These are phyloP conservation scores for Talaromyces trachyspermus DNA, from an alignment of 495 filamentous ascomycete genomes.

Conservation along the genomic window DNA sequence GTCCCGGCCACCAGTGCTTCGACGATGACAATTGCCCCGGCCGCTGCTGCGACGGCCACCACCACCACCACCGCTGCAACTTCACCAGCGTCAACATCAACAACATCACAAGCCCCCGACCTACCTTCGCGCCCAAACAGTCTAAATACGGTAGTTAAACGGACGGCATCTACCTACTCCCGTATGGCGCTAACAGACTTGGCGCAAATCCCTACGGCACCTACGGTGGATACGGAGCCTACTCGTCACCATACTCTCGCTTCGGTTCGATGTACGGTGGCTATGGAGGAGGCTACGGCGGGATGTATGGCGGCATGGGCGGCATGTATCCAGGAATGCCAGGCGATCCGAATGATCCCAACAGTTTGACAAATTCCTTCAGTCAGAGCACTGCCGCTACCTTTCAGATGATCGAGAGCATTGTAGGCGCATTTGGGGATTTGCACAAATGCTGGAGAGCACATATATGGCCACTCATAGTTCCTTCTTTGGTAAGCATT, in stretches of 20 bases:
- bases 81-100: conserved; percentile 33
- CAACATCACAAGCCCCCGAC: conserved; percentile 54
- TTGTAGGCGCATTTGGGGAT: conserved; percentile 96
- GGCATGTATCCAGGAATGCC: conserved; percentile 27
- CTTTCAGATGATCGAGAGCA: conserved; percentile 97
- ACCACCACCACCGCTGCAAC: conserved; percentile 34
- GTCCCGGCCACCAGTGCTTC: background rate
- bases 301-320: conserved; percentile 47
- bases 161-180: conserved; percentile 78
- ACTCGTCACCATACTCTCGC: conserved; percentile 60
- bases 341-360: conserved; percentile 79
- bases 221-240: conserved; percentile 42
- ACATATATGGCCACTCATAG: conserved; percentile 99
- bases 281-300: conserved; percentile 26
- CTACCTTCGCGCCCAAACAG: conserved; percentile 73
- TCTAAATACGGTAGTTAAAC: conserved; percentile 69
- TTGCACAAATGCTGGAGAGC: conserved; percentile 98
- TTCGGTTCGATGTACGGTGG: conserved; percentile 54
- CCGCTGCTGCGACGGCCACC: conserved; percentile 29
- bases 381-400: conserved; percentile 91
- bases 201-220: conserved; percentile 44
- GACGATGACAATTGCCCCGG: conserved; percentile 25
- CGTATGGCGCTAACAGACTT: conserved; percentile 58
- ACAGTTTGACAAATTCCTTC: conserved; percentile 86
- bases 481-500: conserved; percentile 85